Evolutionary conservation across 2,329 filamentous ascomycete species (phyloP), one percentile per base, ranked within the genome.

Genomic region (Apiospora hydei): DNA sequence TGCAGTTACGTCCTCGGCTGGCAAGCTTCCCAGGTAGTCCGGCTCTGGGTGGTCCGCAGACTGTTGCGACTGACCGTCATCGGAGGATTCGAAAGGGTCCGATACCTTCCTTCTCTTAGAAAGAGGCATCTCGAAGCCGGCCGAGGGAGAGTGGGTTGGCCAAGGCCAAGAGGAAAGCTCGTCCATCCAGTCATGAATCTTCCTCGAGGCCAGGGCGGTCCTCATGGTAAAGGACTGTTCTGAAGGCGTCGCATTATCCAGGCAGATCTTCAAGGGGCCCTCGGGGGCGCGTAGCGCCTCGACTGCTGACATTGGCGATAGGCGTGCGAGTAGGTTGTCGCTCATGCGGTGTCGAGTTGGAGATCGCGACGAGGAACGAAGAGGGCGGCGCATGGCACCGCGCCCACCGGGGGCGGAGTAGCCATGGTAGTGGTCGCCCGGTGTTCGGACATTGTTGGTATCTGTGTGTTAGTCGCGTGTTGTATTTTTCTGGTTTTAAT

Each of bases 151-250:
- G 4, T 81, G 77, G 1, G 83, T 77, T 1, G 89, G 87, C 90
- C 90, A 91, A 1, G 84, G 81, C 90, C 89, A 91, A 64, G 83
- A 79, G 64, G 84, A 83, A 51, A 96, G 85, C 83, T 96, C 94
- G n/a, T 89, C 85, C 38, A 93, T 86, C 93, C 94, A 96, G 78
- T 89, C 87, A 80, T 92, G 88, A 74, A 96, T 89, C 74, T 89
- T 90, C 77, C 92, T 89, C 16, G 92, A 92, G 21, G 92, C 91
- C 73, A 91, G 82, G 57, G 93, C 93, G 61, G 93, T 91, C 74
- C 90, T 88, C 77, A 92, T 85, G 57, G 91, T 93, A 80, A 96
- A 91, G 21, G 92, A 90, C 77, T 92, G 89, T 81, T 96, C 92
- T 34, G 88, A 83, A 4, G 86, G 83, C 1, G 91, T 91, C 21